Evolutionary conservation across 2,329 filamentous ascomycete genomes (phyloP).

Genomic region (Penicillium psychrosexuale): DNA sequence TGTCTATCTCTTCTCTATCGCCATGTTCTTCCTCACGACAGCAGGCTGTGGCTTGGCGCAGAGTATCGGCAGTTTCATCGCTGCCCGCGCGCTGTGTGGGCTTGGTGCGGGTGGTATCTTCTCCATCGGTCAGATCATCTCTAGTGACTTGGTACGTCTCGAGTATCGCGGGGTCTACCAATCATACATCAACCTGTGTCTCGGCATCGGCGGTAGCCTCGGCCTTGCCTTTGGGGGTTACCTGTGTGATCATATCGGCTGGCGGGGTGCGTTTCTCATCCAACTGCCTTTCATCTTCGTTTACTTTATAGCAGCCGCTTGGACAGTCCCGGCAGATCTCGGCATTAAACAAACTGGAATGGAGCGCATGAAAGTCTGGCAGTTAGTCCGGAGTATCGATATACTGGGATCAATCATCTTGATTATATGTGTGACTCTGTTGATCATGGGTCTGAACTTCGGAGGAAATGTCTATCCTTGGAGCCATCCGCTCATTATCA

Average conservation of each 20-base stretch:
- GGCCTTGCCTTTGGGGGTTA: conserved; percentile 41
- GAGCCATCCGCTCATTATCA: conserved; percentile 50
- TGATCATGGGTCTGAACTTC: conserved; percentile 53
- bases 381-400: conserved; percentile 50
- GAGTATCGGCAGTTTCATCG: conserved; percentile 68
- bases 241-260: conserved; percentile 41
- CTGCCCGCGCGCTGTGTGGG: conserved; percentile 67
- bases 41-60: conserved; percentile 67
- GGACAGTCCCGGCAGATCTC: conserved; percentile 45
- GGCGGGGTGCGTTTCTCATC: conserved; percentile 46
- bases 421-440: conserved; percentile 45
- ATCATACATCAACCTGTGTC: conserved; percentile 41
- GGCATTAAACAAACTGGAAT: conserved; percentile 45
- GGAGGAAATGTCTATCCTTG: conserved; percentile 54
- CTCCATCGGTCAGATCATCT: conserved; percentile 60
- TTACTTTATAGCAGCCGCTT: conserved; percentile 14
- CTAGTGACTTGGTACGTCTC: conserved; percentile 69
- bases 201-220: conserved; percentile 38
- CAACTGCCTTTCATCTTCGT: conserved; percentile 51
- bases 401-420: conserved; percentile 49
- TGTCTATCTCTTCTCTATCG: conserved; percentile 62
- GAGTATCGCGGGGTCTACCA: conserved; percentile 53
- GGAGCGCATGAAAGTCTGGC: conserved; percentile 40
- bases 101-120: conserved; percentile 70
- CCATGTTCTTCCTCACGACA: conserved; percentile 63